Conservation (phyloP, 2,329 filamentous ascomycete species). For the Aaosphaeria arxii region DNA sequence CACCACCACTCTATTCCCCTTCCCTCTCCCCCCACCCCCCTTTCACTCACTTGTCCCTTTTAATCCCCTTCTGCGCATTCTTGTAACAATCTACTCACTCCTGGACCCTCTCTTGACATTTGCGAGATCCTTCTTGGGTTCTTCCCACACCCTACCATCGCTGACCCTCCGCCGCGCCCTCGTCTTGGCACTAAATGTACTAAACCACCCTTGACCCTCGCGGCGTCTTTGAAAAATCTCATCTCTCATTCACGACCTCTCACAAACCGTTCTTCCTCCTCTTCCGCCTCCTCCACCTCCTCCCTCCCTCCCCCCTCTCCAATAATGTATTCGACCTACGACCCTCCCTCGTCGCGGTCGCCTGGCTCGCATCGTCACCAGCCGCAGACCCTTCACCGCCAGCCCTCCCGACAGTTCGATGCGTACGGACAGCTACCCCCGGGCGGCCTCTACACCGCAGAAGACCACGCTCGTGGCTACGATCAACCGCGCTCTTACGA, state of each 20-base stretch:
- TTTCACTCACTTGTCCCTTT: background rate
- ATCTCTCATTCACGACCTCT: constrained; percentile 3
- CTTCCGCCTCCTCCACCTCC: constrained; percentile 4
- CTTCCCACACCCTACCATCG: no score
- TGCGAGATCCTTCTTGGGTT: no score
- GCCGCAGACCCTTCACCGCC: constrained; percentile 61
- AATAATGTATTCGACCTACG: constrained; percentile 37
- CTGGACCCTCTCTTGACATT: no score
- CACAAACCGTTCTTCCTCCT: constrained; percentile 11
- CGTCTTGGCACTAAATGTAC: constrained; percentile 21
- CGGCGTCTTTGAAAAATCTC: constrained; percentile 14
- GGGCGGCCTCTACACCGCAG: constrained; percentile 64
- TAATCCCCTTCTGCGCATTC: constrained; percentile 4
- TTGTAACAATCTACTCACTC: no score
- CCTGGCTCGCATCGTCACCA: constrained; percentile 70
- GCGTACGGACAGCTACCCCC: constrained; percentile 64
- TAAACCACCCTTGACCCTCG: constrained; percentile 14
- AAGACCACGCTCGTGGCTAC: constrained; percentile 55
- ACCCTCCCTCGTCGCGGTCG: constrained; percentile 58
- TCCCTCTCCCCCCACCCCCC: constrained; percentile 9
- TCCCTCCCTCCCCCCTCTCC: constrained; percentile 10
- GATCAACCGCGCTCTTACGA: constrained; percentile 56
- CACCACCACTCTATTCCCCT: constrained; percentile 6
- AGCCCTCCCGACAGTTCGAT: constrained; percentile 76
- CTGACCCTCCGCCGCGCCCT: constrained; percentile 14